Percentiles rank a stretch among this genome's conserved stretches.
Evolutionary conservation across 208 protist genomes (phyloP).

Genomic region (Acanthamoeba lenticulata): DNA sequence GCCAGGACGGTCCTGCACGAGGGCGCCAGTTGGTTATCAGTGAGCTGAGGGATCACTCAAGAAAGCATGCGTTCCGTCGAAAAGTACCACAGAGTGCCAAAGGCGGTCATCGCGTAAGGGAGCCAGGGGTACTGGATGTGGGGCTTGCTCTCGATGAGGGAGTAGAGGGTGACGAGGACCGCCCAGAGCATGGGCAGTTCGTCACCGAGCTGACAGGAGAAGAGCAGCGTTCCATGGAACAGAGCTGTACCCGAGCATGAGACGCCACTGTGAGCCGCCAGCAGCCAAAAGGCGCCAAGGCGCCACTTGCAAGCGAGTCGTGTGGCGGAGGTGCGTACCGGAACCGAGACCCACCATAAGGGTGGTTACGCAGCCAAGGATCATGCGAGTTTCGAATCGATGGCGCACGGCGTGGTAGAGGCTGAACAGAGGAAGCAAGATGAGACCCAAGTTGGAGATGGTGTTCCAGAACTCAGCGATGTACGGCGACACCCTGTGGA

Average conservation of each 20-base stretch:
- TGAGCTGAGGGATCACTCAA: neutral
- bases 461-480: constrained; percentile 22
- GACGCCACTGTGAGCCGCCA: too few relatives aligned
- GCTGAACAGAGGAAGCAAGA: neutral
- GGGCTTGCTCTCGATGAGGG: neutral
- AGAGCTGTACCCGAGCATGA: neutral
- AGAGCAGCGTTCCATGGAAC: constrained; percentile 11
- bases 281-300: neutral
- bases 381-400: neutral
- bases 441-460: neutral
- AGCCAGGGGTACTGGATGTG: neutral
- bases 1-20: neutral
- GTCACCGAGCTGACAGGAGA: neutral
- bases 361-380: neutral
- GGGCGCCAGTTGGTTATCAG: neutral
- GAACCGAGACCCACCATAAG: neutral
- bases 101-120: neutral
- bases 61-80: too few relatives aligned
- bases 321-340: neutral
- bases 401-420: neutral
- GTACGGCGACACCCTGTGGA: neutral
- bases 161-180: neutral
- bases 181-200: constrained; percentile 20
- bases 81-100: neutral
- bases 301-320: neutral